Evolutionary conservation across 768 basidiomycete genomes (phyloP), one percentile per base, ranked within the genome.

Genomic region (Lactarius deliciosus): DNA sequence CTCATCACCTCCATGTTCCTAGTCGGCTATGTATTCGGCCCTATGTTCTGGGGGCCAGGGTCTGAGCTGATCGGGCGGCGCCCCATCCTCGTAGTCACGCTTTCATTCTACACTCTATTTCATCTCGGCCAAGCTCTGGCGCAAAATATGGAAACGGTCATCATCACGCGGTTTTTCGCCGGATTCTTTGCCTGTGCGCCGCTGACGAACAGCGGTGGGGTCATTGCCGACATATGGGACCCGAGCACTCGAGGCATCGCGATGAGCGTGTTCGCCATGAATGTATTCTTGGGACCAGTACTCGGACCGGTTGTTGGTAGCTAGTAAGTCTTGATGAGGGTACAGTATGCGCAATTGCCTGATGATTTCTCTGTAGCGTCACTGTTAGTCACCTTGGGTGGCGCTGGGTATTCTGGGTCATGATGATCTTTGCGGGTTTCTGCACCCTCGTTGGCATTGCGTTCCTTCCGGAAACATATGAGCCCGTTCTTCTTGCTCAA

Each of bases 321-420:
- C 30, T 74, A 60, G 65, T 66, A 20, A 45, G 65, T 57, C 15
- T 34, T 18, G 30, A 4, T 30, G 22, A 10, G 22, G 20, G 38
- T 32, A 30, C 13, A 0, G 16, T 6, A 13, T 34, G 5, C 22
- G 43, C 41, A 3, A 9, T 18, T 20, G 11, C 36, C 34, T 25
- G 54, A 56, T 18, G 30, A 32, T 32, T 32, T 56, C n/a, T n/a
- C 5, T 30, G 7, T 54, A 66, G 65, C 47, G 40, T 66, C 25
- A 54, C 43, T 8, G 30, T 34, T 16, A 65, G 60, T 57, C 47
- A 70, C 69, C 50, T 54, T 22, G 61, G 56, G 32, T 74, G 72
- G 72, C 60, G 72, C 8, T 74, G 73, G 73, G 58, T 73, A 9
- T 74, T 73, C 57, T 74, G 73, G 73, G 63, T 72, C 28, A 65